Evolutionary conservation across 1,139 yeast genomes (phyloP), one percentile per base, ranked within the genome.

Genomic region (Blastobotrys indianensis): DNA sequence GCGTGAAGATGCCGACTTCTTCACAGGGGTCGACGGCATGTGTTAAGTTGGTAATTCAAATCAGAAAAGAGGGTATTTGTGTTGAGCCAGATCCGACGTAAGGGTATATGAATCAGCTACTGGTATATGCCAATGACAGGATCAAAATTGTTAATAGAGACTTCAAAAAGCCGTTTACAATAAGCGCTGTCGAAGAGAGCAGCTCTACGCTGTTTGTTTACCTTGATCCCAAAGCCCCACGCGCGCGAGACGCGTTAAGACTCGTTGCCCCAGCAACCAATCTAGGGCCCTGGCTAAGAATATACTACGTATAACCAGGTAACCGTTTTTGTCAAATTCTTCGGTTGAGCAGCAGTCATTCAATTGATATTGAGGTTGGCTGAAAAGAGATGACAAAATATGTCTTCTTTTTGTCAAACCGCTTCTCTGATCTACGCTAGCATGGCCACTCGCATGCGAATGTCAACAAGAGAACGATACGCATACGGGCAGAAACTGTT

Each of bases 251-350:
- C 25, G 25, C 25, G 25, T 20, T 16, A 16, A 4, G n/a, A 11
- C 11, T 25, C 13, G 41, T 38, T 38, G 33, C 25, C 41, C n/a
- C 34, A 34, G 41, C 41, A 38, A 38, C 41, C 6, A 11, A 6
- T 16, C 34, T 8, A 7, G 15, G 34, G 25, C 25, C 25, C 31
- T 20, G 32, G 4, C 5, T n/a, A 29, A n/a, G 11, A 9, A 8
- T 20, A 20, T 7, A 20, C 25, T 20, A 20, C 25, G 25, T 20
- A 7, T 20, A 20, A 4, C 25, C n/a, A n/a, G n/a, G n/a, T n/a
- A n/a, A n/a, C n/a, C n/a, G n/a, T n/a, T n/a, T n/a, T n/a, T n/a
- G n/a, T n/a, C n/a, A n/a, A n/a, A n/a, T n/a, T n/a, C n/a, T n/a
- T n/a, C n/a, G n/a, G n/a, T n/a, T n/a, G n/a, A n/a, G n/a, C n/a